Evolutionary conservation across 305 asterid species (phyloP).

Genomic region (Fraxinus albicans): DNA sequence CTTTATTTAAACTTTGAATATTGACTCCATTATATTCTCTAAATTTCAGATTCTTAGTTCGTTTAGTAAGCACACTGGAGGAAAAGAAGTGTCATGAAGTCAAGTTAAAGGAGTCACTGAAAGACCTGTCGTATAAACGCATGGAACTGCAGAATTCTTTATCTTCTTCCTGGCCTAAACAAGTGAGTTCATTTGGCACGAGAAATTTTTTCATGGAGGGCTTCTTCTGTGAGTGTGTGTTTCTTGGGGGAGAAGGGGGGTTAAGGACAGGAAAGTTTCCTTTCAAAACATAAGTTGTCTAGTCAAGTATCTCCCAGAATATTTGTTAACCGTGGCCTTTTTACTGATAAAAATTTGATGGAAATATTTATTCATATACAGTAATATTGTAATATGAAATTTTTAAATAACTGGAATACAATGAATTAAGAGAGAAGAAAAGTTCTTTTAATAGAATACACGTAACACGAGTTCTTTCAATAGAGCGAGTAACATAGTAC

Average conservation of each 20-base stretch:
- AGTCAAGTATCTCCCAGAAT: neutral
- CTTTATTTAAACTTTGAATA: neutral
- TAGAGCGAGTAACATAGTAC: neutral
- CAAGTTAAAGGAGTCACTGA: slow-evolving; percentile 78
- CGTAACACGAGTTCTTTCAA: neutral
- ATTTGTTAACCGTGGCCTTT: neutral
- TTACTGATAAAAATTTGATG: neutral
- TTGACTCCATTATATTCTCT: slow-evolving; percentile 23
- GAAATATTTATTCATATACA: neutral
- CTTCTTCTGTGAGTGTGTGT: neutral
- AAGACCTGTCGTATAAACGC: slow-evolving; percentile 68
- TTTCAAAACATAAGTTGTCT: neutral
- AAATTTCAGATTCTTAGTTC: slow-evolving; percentile 81
- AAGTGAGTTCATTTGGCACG: slow-evolving; percentile 51
- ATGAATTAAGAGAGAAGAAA: neutral
- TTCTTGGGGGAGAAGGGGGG: neutral
- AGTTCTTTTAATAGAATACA: neutral
- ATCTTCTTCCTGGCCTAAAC: slow-evolving; percentile 96
- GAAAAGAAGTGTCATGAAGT: slow-evolving; percentile 89
- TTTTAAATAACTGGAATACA: neutral
- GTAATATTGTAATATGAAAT: neutral
- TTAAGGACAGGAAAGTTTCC: neutral
- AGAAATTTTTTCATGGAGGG: neutral
- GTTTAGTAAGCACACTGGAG: slow-evolving; percentile 80
- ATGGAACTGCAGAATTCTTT: slow-evolving; percentile 89